These are phyloP conservation scores for Wickerhamomyces pijperi DNA, from an alignment of 805 yeast genomes.

Conservation along the genomic window DNA sequence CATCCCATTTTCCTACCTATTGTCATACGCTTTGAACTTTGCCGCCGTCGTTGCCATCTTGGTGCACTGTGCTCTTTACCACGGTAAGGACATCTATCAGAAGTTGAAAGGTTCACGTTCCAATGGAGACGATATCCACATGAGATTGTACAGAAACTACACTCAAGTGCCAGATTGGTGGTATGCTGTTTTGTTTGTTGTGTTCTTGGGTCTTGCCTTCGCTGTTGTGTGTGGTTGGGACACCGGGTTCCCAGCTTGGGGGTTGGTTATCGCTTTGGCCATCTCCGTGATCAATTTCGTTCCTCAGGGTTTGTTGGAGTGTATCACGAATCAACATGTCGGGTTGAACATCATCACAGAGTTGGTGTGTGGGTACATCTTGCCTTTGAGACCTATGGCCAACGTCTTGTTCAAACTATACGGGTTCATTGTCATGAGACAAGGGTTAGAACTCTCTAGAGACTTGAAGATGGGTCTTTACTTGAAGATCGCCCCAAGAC, in stretches of 20 bases:
- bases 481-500: conserved; percentile 45
- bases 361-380: conserved; percentile 46
- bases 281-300: conserved; percentile 41
- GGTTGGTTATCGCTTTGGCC: conserved; percentile 43
- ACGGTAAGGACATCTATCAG: conserved; percentile 40
- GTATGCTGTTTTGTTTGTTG: conserved; percentile 21
- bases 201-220: conserved; percentile 19
- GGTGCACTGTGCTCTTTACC: conserved; percentile 47
- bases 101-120: conserved; percentile 26
- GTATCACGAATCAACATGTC: conserved; percentile 42
- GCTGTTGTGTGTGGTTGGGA: conserved; percentile 25
- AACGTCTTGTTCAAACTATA: conserved; percentile 42
- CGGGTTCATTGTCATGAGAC: conserved; percentile 43
- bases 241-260: conserved; percentile 56
- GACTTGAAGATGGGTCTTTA: conserved; percentile 49
- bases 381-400: conserved; percentile 45
- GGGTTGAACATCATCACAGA: conserved; percentile 53
- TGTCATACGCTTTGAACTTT: conserved; percentile 45
- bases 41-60: conserved; percentile 56
- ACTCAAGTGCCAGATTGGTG: conserved; percentile 58
- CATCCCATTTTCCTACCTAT: conserved; percentile 45
- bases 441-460: conserved; percentile 38
- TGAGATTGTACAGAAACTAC: conserved; percentile 41
- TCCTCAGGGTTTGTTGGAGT: conserved; percentile 47
- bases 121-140: conserved; percentile 36